Percentiles rank a stretch among this genome's conserved stretches.
Evolutionary conservation across 2,329 filamentous ascomycete species (phyloP).

Genomic region (Sporothrix globosa): DNA sequence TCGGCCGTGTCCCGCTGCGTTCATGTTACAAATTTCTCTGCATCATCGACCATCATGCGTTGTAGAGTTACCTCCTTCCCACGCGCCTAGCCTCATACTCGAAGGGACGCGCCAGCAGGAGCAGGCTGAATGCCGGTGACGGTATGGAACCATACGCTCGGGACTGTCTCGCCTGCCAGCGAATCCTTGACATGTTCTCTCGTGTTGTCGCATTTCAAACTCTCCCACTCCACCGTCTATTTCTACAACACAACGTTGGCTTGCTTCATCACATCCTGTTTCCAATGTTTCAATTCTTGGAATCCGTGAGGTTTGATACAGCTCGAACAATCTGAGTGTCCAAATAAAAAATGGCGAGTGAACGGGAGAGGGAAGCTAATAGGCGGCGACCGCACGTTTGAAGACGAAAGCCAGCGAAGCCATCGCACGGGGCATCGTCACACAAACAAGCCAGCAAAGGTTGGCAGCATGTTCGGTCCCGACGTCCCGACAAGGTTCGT

Average conservation of each 20-base stretch:
- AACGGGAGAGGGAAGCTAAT: not conserved
- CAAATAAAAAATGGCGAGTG: not conserved
- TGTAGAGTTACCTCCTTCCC: not conserved
- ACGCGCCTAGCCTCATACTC: not conserved
- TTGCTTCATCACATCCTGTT: not conserved
- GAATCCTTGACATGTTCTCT: not conserved
- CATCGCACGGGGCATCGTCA: not conserved
- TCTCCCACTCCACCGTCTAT: too few species aligned
- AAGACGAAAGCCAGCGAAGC: not conserved
- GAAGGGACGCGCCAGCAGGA: not conserved
- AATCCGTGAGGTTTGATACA: not conserved
- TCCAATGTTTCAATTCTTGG: conserved; percentile 20
- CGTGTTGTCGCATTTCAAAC: not conserved
- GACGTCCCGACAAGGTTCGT: not conserved
- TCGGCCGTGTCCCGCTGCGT: not conserved
- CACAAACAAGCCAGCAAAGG: not conserved
- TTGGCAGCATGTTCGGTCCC: not conserved
- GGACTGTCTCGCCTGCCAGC: not conserved
- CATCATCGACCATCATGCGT: not conserved
- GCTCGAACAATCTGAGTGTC: not conserved
- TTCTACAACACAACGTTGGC: not conserved
- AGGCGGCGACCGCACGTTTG: not conserved
- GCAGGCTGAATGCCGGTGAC: conserved; percentile 16
- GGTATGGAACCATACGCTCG: conserved; percentile 15
- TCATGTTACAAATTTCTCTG: not conserved